Evolutionary conservation across 1,284 basidiomycete species (phyloP).

Genomic region (Crucibulum parvulum): DNA sequence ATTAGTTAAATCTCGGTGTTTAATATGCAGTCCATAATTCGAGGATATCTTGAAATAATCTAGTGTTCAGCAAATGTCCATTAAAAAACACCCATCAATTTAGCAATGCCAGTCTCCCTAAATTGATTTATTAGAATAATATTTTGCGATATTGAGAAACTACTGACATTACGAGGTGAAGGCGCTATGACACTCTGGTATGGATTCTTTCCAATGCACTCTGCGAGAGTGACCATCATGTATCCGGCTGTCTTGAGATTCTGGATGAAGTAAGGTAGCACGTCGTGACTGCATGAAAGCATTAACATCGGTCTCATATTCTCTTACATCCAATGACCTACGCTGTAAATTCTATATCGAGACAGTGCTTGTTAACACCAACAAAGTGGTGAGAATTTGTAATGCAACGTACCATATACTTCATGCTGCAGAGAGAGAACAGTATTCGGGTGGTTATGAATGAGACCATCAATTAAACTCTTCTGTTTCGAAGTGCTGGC

Average conservation of each 20-base stretch:
- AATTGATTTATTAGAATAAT: no score
- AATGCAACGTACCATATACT: constrained; percentile 12
- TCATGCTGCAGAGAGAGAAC: constrained; percentile 39
- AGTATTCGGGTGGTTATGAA: constrained; percentile 24
- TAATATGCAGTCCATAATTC: no score
- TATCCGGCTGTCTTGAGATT: constrained; percentile 36
- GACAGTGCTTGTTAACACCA: no score
- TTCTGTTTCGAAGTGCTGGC: constrained; percentile 32
- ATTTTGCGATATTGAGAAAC: no score
- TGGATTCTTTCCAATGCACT: constrained; percentile 45
- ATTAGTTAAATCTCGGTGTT: no score
- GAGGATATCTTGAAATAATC: no score
- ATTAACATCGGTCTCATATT: no score
- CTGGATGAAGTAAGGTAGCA: constrained; percentile 39
- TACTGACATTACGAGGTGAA: not conserved
- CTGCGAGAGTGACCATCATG: constrained; percentile 49
- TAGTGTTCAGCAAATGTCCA: no score
- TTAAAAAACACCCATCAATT: no score
- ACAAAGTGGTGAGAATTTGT: not conserved
- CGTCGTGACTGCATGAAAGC: constrained; percentile 22
- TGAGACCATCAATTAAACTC: constrained; percentile 27
- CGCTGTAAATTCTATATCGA: constrained; percentile 23
- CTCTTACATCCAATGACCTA: constrained; percentile 11
- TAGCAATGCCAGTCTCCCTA: no score
- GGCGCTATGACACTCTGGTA: constrained; percentile 39